Conservation (phyloP, 768 basidiomycete species). For the Tulasnella sp. region DNA sequence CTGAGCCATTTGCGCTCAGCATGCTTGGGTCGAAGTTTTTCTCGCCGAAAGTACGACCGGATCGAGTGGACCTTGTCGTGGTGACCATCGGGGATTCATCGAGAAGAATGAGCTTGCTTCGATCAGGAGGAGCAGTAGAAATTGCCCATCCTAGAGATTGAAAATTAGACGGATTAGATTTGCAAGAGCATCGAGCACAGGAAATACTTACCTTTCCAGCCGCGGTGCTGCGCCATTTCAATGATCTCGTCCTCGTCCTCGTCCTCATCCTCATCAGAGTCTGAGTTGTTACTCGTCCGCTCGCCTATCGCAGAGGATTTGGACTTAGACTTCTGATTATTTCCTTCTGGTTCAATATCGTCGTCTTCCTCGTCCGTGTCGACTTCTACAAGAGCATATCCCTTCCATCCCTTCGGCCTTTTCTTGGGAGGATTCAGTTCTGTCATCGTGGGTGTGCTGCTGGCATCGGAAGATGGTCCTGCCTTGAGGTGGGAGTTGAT, state of each 20-base stretch:
- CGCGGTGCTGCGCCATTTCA: conserved; percentile 2
- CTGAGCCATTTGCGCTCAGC: neutral
- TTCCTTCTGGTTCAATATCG: neutral
- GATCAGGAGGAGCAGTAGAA: conserved; percentile 8
- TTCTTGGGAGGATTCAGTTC: conserved; percentile 2
- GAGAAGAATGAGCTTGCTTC: conserved; percentile 7
- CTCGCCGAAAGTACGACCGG: conserved; percentile 12
- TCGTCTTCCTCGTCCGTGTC: conserved; percentile 6
- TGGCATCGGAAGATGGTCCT: conserved; percentile 9
- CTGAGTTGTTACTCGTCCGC: neutral
- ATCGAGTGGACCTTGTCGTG: conserved; percentile 9
- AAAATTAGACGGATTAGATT: neutral
- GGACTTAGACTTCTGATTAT: neutral
- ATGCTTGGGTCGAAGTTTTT: neutral
- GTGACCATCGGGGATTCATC: conserved; percentile 11
- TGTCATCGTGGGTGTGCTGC: conserved; percentile 8
- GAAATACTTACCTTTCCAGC: conserved; percentile 14
- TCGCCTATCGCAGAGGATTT: neutral
- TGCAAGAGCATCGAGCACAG: neutral
- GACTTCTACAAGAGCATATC: conserved; percentile 10
- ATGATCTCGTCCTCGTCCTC: conserved; percentile 1
- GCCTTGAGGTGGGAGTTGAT: neutral
- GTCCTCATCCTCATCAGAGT: neutral
- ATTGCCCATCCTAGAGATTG: conserved; percentile 10
- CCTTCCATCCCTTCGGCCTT: conserved; percentile 12